Base-by-base conservation (phyloP, 1,284 basidiomycete species). In the Meripilus lineatus region DNA sequence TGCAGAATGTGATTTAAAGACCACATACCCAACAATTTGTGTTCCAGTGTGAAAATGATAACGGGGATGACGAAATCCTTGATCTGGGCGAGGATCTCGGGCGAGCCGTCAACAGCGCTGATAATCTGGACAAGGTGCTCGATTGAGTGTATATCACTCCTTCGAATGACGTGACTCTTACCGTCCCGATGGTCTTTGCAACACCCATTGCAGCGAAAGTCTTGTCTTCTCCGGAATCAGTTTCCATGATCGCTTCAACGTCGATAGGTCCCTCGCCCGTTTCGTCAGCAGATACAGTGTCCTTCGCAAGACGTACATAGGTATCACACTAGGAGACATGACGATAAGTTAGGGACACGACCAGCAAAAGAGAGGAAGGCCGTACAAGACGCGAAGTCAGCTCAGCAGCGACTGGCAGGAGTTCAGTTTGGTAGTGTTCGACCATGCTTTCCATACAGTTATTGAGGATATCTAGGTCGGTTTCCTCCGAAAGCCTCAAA, bases 401-500 rank as follows among this genome's bases (percentile, higher is more conserved):
- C 61, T 93, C 84, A 25, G 84, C 84, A 14, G 89, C 88, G 36
- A 94, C 92, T 4, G 92, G 92, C 17, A 93, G 68, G 4, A 95
- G 70, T 66, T 95, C 89, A 2, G 79, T 79, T 56, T 88, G 80
- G 75, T 91, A 95, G 36, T 79, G 77, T 54, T 90, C 82, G 6
- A 95, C 92, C 74, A 95, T 84, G 24, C 81, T 79, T 57, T 89
- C 85, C 80, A 91, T 92, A 58, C 80, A 81, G 56, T 68, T 72
- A 55, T 89, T 92, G 40, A 95, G 70, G 36, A 90, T 76, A 61
- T 95, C 92, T 26, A 95, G 69, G 59, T 95, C 93, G 26, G 89
- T 91, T 64, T 93, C 89, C 59, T 93, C 89, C 5, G 87, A 84
- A 30, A 95, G 72, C 63, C 91, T 91, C 51, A 94, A 74, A 20